phyloP scores from a whole-genome alignment of 2,329 filamentous ascomycete genomes.

The Cytospora piceicola region DNA sequence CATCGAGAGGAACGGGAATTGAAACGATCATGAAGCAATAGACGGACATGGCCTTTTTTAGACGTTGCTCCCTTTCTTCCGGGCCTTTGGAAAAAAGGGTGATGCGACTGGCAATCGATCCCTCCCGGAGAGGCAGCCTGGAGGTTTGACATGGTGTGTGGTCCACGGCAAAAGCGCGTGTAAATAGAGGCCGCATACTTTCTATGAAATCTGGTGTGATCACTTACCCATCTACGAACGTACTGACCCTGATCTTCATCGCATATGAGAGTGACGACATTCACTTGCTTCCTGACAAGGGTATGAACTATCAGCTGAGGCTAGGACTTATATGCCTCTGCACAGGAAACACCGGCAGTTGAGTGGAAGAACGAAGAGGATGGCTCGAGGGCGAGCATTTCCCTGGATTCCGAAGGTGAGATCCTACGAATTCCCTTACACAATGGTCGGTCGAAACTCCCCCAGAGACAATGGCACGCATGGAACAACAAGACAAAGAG shows the following conservation, averaged over 20 bases:
- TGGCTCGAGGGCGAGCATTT: no score
- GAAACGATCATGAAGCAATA: conserved; percentile 25
- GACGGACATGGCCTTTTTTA: conserved; percentile 26
- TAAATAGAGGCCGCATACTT: not conserved
- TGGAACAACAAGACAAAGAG: no score
- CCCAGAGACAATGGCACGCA: no score
- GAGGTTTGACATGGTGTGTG: not conserved
- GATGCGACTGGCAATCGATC: not conserved
- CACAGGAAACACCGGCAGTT: no score
- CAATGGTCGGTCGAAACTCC: no score
- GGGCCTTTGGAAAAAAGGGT: conserved; percentile 5
- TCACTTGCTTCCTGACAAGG: not conserved
- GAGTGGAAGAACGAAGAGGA: no score
- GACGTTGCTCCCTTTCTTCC: conserved; percentile 13
- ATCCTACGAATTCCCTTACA: no score
- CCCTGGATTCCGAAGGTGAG: no score
- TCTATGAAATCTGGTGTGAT: not conserved
- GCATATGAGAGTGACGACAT: not conserved
- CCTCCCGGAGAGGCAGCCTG: not conserved
- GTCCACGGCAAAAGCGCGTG: not conserved
- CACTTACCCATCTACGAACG: not conserved
- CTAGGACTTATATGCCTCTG: no score
- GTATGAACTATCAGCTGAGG: no score
- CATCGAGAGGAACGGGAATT: conserved; percentile 8
- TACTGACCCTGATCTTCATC: not conserved